These are phyloP conservation scores for Tubosaeta sp. DNA, from an alignment of 768 basidiomycete species.

Conservation along the genomic window DNA sequence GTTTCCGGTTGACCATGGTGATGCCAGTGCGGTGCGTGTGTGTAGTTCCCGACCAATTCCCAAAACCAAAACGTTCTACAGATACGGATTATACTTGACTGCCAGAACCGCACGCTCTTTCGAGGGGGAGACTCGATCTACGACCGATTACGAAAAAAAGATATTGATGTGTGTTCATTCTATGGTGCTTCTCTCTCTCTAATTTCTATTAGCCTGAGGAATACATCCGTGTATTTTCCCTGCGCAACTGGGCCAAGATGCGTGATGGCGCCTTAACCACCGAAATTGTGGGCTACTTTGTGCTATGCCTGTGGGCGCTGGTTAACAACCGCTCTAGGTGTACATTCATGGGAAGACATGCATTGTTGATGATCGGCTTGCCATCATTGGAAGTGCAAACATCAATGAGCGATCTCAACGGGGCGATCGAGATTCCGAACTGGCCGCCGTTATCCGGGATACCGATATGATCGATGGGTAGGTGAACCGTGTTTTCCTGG, in stretches of 20 bases:
- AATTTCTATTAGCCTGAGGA: constrained; percentile 70
- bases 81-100: constrained; percentile 94
- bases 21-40: constrained; percentile 79
- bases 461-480: constrained; percentile 96
- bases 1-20: constrained; percentile 87
- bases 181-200: not conserved
- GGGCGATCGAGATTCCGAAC: constrained; percentile 95
- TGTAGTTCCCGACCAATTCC: not conserved
- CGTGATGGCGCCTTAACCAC: constrained; percentile 79
- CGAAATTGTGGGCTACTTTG: constrained; percentile 59
- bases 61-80: constrained; percentile 25
- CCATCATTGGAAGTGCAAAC: constrained; percentile 93
- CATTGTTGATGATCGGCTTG: constrained; percentile 92
- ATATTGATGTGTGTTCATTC: constrained; percentile 63
- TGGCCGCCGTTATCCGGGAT: constrained; percentile 89
- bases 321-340: constrained; percentile 43
- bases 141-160: constrained; percentile 74
- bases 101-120: constrained; percentile 85
- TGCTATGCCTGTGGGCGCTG: not conserved
- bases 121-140: constrained; percentile 93
- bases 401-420: constrained; percentile 96
- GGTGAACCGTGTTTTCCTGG: not conserved
- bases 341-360: constrained; percentile 76
- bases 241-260: constrained; percentile 93
- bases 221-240: constrained; percentile 85